Evolutionary conservation across 2,329 filamentous ascomycete genomes (phyloP).

Genomic region (Trematosphaeria pertusa): DNA sequence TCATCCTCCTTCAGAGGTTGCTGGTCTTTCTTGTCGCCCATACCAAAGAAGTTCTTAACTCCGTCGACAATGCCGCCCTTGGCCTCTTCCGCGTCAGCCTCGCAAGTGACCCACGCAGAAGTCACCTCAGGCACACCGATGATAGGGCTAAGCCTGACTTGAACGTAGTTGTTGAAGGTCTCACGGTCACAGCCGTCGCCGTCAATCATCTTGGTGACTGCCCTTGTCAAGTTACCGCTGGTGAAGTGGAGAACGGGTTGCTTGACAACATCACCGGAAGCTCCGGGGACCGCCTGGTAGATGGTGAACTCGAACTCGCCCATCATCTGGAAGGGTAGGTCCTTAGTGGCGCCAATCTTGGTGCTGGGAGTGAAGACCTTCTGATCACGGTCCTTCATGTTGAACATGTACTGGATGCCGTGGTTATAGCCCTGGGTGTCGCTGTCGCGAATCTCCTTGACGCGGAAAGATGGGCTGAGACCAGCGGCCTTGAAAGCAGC

Average conservation of each 20-base stretch:
- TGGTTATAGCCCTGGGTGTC: slow-evolving; percentile 78
- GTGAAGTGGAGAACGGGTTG: slow-evolving; percentile 70
- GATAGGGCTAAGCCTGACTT: slow-evolving; percentile 72
- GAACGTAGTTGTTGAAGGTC: slow-evolving; percentile 82
- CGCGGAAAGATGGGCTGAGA: slow-evolving; percentile 92
- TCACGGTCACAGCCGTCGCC: slow-evolving; percentile 77
- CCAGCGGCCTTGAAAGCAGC: slow-evolving; percentile 93
- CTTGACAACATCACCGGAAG: slow-evolving; percentile 57
- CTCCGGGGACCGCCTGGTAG: slow-evolving; percentile 71
- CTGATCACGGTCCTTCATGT: slow-evolving; percentile 75
- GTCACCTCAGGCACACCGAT: slow-evolving; percentile 82
- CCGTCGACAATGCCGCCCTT: slow-evolving; percentile 88
- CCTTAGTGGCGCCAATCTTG: slow-evolving; percentile 78
- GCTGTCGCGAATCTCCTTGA: slow-evolving; percentile 91
- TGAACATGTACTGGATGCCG: slow-evolving; percentile 76
- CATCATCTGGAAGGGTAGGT: slow-evolving; percentile 81
- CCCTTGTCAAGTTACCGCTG: slow-evolving; percentile 85
- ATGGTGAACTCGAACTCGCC: slow-evolving; percentile 83
- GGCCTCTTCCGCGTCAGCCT: slow-evolving; percentile 72
- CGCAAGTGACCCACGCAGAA: slow-evolving; percentile 82
- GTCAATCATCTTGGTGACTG: slow-evolving; percentile 78
- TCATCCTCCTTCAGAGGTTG: slow-evolving; percentile 66
- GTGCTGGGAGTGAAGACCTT: slow-evolving; percentile 83
- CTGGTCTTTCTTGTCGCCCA: slow-evolving; percentile 90
- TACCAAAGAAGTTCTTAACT: slow-evolving; percentile 94